Conservation (phyloP, 345 rosid species). For the Syzygium jambos region DNA sequence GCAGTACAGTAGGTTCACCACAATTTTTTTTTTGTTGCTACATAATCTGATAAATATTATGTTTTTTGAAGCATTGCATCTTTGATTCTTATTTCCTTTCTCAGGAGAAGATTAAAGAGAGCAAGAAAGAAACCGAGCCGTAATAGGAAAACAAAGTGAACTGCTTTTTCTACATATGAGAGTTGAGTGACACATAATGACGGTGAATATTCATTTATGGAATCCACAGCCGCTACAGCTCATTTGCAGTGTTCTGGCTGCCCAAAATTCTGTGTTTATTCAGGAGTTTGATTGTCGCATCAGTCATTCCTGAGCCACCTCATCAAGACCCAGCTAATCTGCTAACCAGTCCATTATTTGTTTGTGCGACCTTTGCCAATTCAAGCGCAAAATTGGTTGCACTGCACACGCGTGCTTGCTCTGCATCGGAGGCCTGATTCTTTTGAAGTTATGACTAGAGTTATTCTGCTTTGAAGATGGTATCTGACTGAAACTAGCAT, state of each 20-base stretch:
- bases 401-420: not conserved
- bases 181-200: not conserved
- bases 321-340: not conserved
- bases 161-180: not conserved
- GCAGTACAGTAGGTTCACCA: not conserved
- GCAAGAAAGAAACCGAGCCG: not conserved
- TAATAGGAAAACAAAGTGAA: not conserved
- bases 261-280: not conserved
- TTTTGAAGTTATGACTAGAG: not conserved
- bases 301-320: not conserved
- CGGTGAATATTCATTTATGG: not conserved
- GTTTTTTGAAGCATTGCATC: not conserved
- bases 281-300: not conserved
- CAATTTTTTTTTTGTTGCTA: not conserved
- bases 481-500: not conserved
- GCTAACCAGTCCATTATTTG: not conserved
- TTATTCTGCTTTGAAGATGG: not conserved
- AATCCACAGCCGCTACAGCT: not conserved
- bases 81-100: not conserved
- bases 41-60: not conserved
- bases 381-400: not conserved
- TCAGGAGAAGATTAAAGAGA: conserved; percentile 2
- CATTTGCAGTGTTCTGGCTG: not conserved
- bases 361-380: not conserved
- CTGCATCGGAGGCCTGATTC: not conserved